phyloP scores from a whole-genome alignment of 176 grass and related monocot genomes.

The Eragrostis nindensis region DNA sequence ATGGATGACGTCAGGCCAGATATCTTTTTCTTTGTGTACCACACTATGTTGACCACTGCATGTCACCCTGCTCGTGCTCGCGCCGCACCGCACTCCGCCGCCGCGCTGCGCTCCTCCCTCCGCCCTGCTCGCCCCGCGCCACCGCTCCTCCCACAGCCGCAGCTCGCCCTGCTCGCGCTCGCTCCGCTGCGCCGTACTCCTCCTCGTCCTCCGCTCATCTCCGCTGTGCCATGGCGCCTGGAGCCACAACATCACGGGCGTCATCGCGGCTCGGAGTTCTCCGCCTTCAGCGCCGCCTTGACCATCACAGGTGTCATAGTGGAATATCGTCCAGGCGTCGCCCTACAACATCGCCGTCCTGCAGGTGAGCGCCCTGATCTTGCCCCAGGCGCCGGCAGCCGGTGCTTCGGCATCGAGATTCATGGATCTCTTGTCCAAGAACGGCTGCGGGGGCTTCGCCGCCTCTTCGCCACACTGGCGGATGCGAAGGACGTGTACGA shows the following conservation, averaged over 20 bases:
- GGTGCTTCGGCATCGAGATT: slow-evolving; percentile 35
- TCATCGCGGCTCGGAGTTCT: slow-evolving; percentile 53
- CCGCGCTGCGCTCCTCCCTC: too few relatives aligned
- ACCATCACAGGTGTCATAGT: slow-evolving; percentile 38
- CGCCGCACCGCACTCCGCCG: too few relatives aligned
- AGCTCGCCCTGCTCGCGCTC: too few relatives aligned
- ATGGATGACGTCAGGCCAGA: too few relatives aligned
- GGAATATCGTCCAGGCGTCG: slow-evolving; percentile 39
- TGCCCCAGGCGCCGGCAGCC: slow-evolving; percentile 14
- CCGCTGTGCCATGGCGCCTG: background rate
- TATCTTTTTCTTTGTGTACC: too few relatives aligned
- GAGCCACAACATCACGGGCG: slow-evolving; percentile 54
- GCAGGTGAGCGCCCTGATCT: slow-evolving; percentile 56
- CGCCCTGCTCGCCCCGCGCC: too few relatives aligned
- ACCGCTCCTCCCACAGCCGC: too few relatives aligned
- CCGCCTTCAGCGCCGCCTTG: slow-evolving; percentile 59
- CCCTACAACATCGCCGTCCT: slow-evolving; percentile 62
- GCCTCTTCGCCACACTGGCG: slow-evolving; percentile 35
- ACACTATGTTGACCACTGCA: too few relatives aligned
- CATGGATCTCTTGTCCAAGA: slow-evolving; percentile 49
- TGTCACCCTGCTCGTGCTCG: too few relatives aligned
- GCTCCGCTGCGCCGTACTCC: slow-evolving; percentile 16
- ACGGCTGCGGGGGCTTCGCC: slow-evolving; percentile 60
- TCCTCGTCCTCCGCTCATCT: slow-evolving; percentile 34
- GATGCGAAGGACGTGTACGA: slow-evolving; percentile 41